These are phyloP conservation scores for Neurospora crassa DNA, from an alignment of 2,329 filamentous ascomycete genomes.

Conservation along the genomic window DNA sequence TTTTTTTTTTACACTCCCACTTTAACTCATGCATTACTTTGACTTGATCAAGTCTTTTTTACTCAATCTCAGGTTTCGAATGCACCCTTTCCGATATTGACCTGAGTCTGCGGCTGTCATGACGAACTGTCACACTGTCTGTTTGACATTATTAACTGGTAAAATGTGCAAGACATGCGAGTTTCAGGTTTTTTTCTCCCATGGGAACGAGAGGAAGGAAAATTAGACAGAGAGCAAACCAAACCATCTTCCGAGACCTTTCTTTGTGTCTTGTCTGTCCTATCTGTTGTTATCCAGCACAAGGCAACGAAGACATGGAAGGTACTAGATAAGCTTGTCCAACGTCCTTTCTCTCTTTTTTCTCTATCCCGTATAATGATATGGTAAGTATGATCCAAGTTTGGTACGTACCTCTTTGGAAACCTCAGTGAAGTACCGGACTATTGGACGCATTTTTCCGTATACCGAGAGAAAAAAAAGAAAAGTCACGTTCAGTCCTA, in stretches of 20 bases:
- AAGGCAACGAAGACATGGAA: too few relatives aligned
- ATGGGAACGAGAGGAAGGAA: neutral
- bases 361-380: neutral
- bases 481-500: neutral
- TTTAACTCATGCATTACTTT: too few relatives aligned
- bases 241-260: neutral
- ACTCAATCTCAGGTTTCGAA: neutral
- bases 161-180: neutral
- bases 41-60: neutral
- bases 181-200: neutral
- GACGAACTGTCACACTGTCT: neutral
- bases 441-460: too few relatives aligned
- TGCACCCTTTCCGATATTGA: neutral
- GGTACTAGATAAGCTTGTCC: too few relatives aligned
- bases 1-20: neutral
- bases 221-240: neutral
- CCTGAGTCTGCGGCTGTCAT: neutral
- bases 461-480: neutral
- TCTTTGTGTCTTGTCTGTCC: neutral
- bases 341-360: neutral
- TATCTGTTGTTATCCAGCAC: too few relatives aligned
- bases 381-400: neutral
- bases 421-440: neutral
- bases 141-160: neutral
- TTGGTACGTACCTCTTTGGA: neutral